Base-by-base conservation (phyloP, 345 rosid genomes). In the Hibiscus trionum region DNA sequence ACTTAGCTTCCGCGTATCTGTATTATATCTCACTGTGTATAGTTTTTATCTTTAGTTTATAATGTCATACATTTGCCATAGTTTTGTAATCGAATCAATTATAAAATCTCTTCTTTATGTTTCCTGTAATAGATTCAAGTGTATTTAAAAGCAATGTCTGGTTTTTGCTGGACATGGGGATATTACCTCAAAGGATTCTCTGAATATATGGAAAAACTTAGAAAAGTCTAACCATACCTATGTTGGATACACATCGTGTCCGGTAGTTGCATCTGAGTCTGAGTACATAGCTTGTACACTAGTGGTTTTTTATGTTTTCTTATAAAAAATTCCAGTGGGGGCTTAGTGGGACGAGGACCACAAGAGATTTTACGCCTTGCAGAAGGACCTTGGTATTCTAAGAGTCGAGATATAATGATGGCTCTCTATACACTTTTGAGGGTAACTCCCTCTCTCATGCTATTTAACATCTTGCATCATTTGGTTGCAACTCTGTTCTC, bases 281-380 rank as follows among this genome's bases (percentile, higher is more conserved):
- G 29, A 27, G 29, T 27, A 27, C 29, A 27, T 27, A 27, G 29
- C 2, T 27, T 33, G 31, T 73, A 21, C 6, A 47, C 12, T 26
- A 66, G 46, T 16, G 4, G 53, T 60, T 60, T 52, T 66, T 59
- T 62, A 47, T 33, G 0, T 33, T 33, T 33, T 33, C 19, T 72
- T 39, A 63, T 63, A 14, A 37, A 33, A 33, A 17, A 39, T 73
- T 46, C n/a, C 78, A 94, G 97, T 87, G 91, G 86, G 92, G 92
- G n/a, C 59, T 80, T 94, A 76, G 77, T 88, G 86, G 98, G 97
- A 77, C 86, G 97, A 61, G 92, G 81, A 66, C 91, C 85, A 3
- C 67, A 82, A 64, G 98, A 94, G 80, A 85, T 94, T 78, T 84
- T 87, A 53, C 93, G 97, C 50, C 92, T 94, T 81, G n/a, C n/a